Percentiles rank a stretch among this genome's conserved stretches.
Conservation (phyloP, 2,329 filamentous ascomycete species). For the Spiromastix sp. region DNA sequence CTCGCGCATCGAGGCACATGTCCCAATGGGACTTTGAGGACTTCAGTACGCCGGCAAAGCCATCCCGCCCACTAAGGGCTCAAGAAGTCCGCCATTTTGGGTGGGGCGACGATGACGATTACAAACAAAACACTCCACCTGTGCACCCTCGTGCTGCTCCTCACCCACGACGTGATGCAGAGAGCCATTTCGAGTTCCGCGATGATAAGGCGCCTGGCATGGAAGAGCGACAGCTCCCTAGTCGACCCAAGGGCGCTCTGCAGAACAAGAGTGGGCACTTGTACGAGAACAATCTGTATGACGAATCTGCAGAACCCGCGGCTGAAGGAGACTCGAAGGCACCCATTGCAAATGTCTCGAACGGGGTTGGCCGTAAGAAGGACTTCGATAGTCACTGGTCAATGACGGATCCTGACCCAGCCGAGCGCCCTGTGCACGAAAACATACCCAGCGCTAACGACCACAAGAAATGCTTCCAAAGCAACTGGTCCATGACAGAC, state of each 20-base stretch:
- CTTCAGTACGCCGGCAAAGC: conserved; percentile 74
- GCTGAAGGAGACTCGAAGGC: conserved; percentile 20
- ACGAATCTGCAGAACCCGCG: conserved; percentile 44
- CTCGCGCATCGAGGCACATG: too few relatives aligned
- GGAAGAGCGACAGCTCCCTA: conserved; percentile 32
- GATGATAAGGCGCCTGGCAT: conserved; percentile 61
- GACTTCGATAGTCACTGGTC: conserved; percentile 70
- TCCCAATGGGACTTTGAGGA: conserved; percentile 84
- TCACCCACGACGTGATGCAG: conserved; percentile 67
- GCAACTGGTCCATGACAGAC: conserved; percentile 42
- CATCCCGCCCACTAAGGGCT: conserved; percentile 50
- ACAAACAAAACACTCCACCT: conserved; percentile 22
- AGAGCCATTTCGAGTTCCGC: conserved; percentile 72
- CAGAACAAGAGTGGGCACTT: conserved; percentile 60
- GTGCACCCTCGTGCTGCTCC: conserved; percentile 45
- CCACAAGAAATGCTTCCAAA: conserved; percentile 64
- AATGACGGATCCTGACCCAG: conserved; percentile 48
- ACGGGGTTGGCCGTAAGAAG: conserved; percentile 62
- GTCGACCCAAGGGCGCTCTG: conserved; percentile 34
- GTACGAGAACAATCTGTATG: conserved; percentile 68
- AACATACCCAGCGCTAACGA: conserved; percentile 64
- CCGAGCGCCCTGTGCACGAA: neutral
- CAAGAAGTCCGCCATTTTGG: conserved; percentile 65
- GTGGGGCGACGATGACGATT: conserved; percentile 60
- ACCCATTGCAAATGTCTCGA: conserved; percentile 58